Evolutionary conservation across 257 asterid genomes (phyloP).

Genomic region (Parsonsia alboflavescens): DNA sequence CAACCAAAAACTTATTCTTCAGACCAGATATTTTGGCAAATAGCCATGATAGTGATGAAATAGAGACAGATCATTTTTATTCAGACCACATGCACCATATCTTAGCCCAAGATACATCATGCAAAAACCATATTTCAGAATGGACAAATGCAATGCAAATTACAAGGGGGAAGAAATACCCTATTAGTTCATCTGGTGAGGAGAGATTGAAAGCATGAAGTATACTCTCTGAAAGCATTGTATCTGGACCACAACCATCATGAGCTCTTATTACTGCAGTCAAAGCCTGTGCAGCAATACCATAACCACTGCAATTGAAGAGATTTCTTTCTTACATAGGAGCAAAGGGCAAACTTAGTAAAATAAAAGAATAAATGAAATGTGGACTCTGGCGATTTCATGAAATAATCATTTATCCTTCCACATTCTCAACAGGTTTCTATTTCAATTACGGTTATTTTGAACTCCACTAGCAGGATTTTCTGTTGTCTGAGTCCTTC

Average conservation of each 20-base stretch:
- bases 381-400: not conserved
- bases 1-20: not conserved
- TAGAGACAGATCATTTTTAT: too few species aligned
- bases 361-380: not conserved
- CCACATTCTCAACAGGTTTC: not conserved
- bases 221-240: constrained; percentile 47
- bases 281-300: constrained; percentile 79
- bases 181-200: constrained; percentile 81
- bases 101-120: not conserved
- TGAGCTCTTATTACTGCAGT: constrained; percentile 77
- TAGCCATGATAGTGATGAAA: not conserved
- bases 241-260: constrained; percentile 79
- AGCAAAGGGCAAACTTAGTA: not conserved
- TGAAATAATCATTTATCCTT: too few species aligned
- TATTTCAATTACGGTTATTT: not conserved
- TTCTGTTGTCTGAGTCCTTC: not conserved
- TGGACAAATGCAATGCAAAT: not conserved
- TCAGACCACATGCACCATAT: not conserved
- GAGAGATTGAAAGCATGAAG: constrained; percentile 49
- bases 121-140: not conserved
- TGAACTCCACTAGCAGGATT: not conserved
- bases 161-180: constrained; percentile 38
- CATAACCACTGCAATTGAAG: constrained; percentile 68
- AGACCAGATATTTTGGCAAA: not conserved
- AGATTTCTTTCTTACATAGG: not conserved